These are phyloP conservation scores for Botrytis fragariae DNA, from an alignment of 2,329 filamentous ascomycete species.

Conservation along the genomic window DNA sequence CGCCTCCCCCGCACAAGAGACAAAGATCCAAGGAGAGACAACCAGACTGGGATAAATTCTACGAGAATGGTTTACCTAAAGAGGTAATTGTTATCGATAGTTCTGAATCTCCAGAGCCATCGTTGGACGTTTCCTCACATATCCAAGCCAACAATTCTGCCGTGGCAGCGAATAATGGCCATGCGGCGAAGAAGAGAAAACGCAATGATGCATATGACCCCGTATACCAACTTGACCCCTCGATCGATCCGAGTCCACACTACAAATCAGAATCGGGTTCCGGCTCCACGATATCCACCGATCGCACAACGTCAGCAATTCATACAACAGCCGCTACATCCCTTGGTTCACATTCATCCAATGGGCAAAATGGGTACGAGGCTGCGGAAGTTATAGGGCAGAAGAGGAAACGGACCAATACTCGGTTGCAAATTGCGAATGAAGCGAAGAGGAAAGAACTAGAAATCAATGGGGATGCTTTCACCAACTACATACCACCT, in stretches of 20 bases:
- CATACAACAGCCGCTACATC: constrained; percentile 91
- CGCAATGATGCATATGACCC: constrained; percentile 63
- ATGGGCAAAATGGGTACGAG: constrained; percentile 61
- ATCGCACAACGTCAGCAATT: constrained; percentile 75
- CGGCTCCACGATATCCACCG: constrained; percentile 74
- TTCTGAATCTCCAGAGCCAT: constrained; percentile 52
- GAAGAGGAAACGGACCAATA: constrained; percentile 79
- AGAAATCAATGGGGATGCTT: constrained; percentile 67
- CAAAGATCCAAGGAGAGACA: constrained; percentile 47
- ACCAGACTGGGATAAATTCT: constrained; percentile 78
- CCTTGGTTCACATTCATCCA: constrained; percentile 63
- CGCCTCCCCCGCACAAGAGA: constrained; percentile 41
- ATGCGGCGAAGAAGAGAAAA: constrained; percentile 73
- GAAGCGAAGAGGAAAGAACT: constrained; percentile 77
- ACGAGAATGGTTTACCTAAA: constrained; percentile 78
- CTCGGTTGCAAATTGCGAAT: constrained; percentile 75
- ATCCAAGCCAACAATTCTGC: constrained; percentile 30
- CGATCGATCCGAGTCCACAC: constrained; percentile 71
- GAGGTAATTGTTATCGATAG: constrained; percentile 83
- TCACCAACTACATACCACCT: constrained; percentile 79
- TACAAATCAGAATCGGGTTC: constrained; percentile 60
- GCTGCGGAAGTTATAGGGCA: constrained; percentile 69
- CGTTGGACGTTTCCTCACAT: constrained; percentile 43
- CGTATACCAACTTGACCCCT: constrained; percentile 65
- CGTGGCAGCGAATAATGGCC: constrained; percentile 43